Conservation (phyloP, 2,329 filamentous ascomycete genomes). For the Fusarium compactum region DNA sequence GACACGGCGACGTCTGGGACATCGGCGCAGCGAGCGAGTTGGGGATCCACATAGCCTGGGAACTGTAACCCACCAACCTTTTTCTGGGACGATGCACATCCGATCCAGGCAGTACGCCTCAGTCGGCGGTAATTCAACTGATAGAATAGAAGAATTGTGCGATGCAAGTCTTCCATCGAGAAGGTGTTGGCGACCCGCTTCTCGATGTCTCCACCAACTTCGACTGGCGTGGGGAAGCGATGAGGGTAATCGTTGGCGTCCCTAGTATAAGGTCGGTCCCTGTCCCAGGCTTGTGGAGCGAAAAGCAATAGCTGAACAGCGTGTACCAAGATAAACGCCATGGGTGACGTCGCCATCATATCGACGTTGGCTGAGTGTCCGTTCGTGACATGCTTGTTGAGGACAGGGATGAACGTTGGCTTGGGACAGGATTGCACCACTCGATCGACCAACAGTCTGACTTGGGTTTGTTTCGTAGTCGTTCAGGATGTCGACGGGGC, state of each 20-base stretch:
- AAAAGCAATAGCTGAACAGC: neutral
- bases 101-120: neutral
- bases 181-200: neutral
- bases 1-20: too few relatives aligned
- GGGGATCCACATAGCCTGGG: too few relatives aligned
- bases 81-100: neutral
- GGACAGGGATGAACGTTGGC: neutral
- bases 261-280: fast-evolving
- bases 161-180: neutral
- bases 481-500: neutral
- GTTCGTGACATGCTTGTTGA: neutral
- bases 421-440: neutral
- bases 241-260: neutral
- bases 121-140: neutral
- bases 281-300: neutral
- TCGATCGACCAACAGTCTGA: neutral
- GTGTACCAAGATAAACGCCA: neutral
- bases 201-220: neutral
- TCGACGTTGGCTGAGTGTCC: too few relatives aligned
- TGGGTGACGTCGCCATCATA: fast-evolving
- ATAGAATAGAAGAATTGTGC: neutral
- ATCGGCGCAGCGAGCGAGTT: too few relatives aligned
- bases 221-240: neutral
- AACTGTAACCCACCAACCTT: too few relatives aligned
- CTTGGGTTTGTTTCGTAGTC: neutral